Base-by-base conservation (phyloP, 2,329 filamentous ascomycete species). In the Colletotrichum cordylinicola region DNA sequence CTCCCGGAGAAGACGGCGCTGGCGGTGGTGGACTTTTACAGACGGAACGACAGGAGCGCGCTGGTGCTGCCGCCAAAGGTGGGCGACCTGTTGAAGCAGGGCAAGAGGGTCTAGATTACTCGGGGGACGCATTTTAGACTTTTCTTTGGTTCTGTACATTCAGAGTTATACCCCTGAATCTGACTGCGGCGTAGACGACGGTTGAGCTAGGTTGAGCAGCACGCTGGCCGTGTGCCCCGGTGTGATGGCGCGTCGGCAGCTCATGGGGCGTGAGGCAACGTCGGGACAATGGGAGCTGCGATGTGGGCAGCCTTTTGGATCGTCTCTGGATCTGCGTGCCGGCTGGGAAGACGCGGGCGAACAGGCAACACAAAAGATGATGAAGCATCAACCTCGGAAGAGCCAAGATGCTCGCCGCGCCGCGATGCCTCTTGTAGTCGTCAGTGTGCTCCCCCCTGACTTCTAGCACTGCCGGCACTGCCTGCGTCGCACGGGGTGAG, bases 11-110 rank as follows among this genome's bases (percentile, higher is more conserved):
- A 96, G 87, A 98, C 94, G 58, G 97, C 97, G 1, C 89, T 94
- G 79, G 90, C 95, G 10, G 87, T 98, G 67, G 94, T 94, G 2
- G 97, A 99, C 82, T 98, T 99, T 82, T 96, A 97, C 82, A 94
- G 93, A 79, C 90, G 97, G 69, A 99, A 99, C 82, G 96, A 98
- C 85, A 90, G 96, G 76, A 95, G 92, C 80, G 91, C 93, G 13
- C 84, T 99, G 74, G 94, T 98, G 2, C 87, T 99, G 77, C 97
- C 97, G 37, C 96, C 96, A 0, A 99, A 99, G 84, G 96, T 99
- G 3, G 93, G 93, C 2, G 94, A 96, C 78, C 85, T 96, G 81
- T 80, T 93, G 62, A 90, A 85, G 70, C 90, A 92, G 79, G 92
- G 92, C 1, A 92, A 91, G 83, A 91, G 87, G 79, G 90, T 93